Evolutionary conservation across 1,139 yeast genomes (phyloP).

Genomic region (Petasospora rhodanensis): DNA sequence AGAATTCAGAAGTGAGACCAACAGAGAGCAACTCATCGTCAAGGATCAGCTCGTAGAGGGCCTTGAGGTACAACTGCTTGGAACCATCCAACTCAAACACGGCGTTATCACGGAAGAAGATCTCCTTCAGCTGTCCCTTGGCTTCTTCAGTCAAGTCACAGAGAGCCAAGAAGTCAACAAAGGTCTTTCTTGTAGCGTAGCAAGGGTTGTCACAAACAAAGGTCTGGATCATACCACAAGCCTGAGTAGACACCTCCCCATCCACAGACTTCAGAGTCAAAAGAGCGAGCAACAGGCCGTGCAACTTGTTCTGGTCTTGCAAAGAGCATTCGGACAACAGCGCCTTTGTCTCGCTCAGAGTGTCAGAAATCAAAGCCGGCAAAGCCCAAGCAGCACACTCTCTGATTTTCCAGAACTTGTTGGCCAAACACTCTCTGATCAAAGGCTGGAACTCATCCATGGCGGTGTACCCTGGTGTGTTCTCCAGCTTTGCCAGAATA

Average conservation of each 20-base stretch:
- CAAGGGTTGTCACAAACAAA: constrained; percentile 29
- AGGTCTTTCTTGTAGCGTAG: constrained; percentile 32
- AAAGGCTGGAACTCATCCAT: constrained; percentile 45
- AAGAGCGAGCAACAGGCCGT: constrained; percentile 53
- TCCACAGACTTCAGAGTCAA: constrained; percentile 26
- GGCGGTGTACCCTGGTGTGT: constrained; percentile 49
- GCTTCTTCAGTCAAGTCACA: constrained; percentile 6
- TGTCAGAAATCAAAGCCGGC: constrained; percentile 42
- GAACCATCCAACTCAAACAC: constrained; percentile 38
- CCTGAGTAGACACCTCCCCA: constrained; percentile 10
- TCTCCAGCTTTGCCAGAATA: constrained; percentile 62
- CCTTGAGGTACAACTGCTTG: constrained; percentile 39
- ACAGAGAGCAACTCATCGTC: constrained; percentile 28
- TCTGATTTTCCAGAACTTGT: constrained; percentile 73
- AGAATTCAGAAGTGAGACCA: constrained; percentile 36
- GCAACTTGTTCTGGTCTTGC: constrained; percentile 42
- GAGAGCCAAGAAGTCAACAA: constrained; percentile 9
- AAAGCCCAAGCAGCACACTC: constrained; percentile 79
- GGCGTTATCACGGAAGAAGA: constrained; percentile 26
- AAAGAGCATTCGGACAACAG: constrained; percentile 16
- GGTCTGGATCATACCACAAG: constrained; percentile 21
- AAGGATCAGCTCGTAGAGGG: constrained; percentile 29
- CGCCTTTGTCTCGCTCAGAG: constrained; percentile 24
- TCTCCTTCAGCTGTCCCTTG: constrained; percentile 24
- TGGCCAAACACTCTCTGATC: constrained; percentile 43